Evolutionary conservation across 2,329 filamentous ascomycete genomes (phyloP).

Genomic region (Neospermospora avenae): DNA sequence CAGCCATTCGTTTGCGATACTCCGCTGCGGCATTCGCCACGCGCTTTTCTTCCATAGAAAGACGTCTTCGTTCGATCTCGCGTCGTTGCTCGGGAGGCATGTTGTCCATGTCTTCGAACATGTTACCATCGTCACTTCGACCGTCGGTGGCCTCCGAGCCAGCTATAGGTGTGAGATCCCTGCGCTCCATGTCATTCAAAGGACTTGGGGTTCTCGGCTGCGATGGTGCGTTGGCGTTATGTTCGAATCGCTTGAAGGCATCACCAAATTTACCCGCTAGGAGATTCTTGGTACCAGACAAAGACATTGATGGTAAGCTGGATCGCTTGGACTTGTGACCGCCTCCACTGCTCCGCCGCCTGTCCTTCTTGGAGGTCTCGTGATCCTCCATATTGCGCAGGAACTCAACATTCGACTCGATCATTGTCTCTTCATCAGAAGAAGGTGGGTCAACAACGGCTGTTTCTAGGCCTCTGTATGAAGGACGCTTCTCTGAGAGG

Average conservation of each 20-base stretch:
- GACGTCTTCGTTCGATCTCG: conserved; percentile 77
- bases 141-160: conserved; percentile 72
- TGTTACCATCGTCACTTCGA: conserved; percentile 63
- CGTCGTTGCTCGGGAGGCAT: conserved; percentile 84
- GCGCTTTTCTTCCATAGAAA: conserved; percentile 84
- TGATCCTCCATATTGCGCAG: conserved; percentile 71
- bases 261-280: conserved; percentile 89
- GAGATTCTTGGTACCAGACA: conserved; percentile 75
- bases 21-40: conserved; percentile 87
- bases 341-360: conserved; percentile 52
- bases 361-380: conserved; percentile 49
- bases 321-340: conserved; percentile 62
- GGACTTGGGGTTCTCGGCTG: conserved; percentile 46
- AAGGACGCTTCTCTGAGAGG: conserved; percentile 33
- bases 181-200: conserved; percentile 38
- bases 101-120: conserved; percentile 64
- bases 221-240: conserved; percentile 36
- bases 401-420: conserved; percentile 79
- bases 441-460: conserved; percentile 39
- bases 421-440: conserved; percentile 53
- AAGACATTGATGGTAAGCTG: conserved; percentile 65
- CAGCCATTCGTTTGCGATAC: conserved; percentile 72
- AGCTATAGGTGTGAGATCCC: conserved; percentile 62
- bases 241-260: conserved; percentile 89
- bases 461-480: conserved; percentile 26